phyloP scores from a whole-genome alignment of 352 stramenopile species.

The Phytophthora syringae region DNA sequence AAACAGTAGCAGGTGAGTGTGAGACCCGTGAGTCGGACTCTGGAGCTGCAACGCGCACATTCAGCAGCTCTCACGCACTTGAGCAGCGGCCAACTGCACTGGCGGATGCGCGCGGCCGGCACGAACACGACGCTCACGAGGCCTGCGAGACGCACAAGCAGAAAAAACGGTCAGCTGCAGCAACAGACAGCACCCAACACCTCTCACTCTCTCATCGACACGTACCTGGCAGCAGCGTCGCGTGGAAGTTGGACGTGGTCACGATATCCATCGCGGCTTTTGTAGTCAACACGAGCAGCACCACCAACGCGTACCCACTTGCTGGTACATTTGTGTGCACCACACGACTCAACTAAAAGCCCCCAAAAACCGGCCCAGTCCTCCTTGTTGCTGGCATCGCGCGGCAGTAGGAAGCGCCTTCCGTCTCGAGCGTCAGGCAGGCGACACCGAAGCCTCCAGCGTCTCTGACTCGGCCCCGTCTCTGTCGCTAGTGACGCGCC shows the following conservation, averaged over 20 bases:
- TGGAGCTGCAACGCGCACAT: constrained; percentile 22
- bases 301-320: not conserved
- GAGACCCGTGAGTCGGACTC: not conserved
- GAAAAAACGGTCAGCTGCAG: not conserved
- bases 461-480: too few relatives aligned
- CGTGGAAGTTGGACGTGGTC: constrained; percentile 91
- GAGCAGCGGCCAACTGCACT: constrained; percentile 83
- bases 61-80: constrained; percentile 60
- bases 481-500: too few relatives aligned
- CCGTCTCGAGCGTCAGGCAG: constrained; percentile 8
- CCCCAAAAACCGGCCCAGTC: not conserved
- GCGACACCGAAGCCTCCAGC: too few relatives aligned
- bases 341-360: constrained; percentile 7
- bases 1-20: constrained; percentile 7
- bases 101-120: constrained; percentile 64
- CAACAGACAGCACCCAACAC: not conserved
- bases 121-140: constrained; percentile 85
- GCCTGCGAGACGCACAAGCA: constrained; percentile 38
- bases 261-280: constrained; percentile 77
- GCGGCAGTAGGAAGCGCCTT: constrained; percentile 26
- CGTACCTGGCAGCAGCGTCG: constrained; percentile 81
- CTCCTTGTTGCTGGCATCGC: constrained; percentile 34
- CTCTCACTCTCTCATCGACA: not conserved
- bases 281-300: not conserved
- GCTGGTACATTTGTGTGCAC: constrained; percentile 11